Conservation (phyloP, 805 yeast genomes). For the Candida boleticola region DNA sequence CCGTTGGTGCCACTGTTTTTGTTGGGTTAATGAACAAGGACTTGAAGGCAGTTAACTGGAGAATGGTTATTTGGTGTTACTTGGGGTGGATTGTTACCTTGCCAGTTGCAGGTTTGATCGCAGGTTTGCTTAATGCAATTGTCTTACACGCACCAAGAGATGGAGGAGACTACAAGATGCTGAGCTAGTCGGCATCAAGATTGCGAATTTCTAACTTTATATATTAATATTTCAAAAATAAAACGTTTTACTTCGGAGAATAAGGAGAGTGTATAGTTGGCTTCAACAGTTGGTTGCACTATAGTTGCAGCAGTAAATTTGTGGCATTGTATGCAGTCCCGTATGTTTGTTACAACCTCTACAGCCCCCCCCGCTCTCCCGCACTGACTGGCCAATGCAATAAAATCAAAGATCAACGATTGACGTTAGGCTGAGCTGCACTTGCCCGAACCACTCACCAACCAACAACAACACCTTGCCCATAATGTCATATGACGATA, state of each 20-base stretch:
- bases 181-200: neutral
- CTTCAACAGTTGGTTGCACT: neutral
- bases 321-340: too few species aligned
- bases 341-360: too few species aligned
- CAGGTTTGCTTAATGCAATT: conserved; percentile 64
- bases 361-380: too few species aligned
- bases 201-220: neutral
- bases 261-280: neutral
- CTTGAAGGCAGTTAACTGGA: conserved; percentile 67
- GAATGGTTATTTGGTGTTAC: conserved; percentile 71
- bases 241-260: too few species aligned
- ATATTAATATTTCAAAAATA: neutral
- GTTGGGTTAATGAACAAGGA: conserved; percentile 73
- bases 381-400: too few species aligned
- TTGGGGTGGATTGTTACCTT: conserved; percentile 71
- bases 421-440: too few species aligned
- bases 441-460: too few species aligned
- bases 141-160: conserved; percentile 60
- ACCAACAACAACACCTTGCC: too few species aligned
- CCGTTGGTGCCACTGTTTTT: conserved; percentile 74
- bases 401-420: too few species aligned
- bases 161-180: conserved; percentile 25
- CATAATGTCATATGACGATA: conserved; percentile 34
- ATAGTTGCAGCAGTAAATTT: conserved; percentile 3
- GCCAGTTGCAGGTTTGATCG: conserved; percentile 70